A percentile compares a stretch with the other conserved stretches of the same genome.
Evolutionary conservation across 306 rosid species (phyloP).

Genomic region (Glycine soja): DNA sequence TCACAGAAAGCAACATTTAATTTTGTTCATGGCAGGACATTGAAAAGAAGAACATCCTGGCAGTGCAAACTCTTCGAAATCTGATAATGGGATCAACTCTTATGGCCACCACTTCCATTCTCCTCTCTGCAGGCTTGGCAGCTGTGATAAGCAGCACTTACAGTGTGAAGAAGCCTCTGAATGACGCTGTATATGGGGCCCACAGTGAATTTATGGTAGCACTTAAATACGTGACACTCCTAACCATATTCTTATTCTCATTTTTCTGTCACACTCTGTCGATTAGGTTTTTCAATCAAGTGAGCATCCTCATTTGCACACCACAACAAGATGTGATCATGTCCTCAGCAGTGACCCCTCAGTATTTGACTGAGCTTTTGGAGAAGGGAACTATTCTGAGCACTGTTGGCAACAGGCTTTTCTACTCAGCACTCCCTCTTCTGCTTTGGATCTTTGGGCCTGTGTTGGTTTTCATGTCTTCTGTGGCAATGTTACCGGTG

Average conservation of each 20-base stretch:
- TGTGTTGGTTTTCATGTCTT: conserved; percentile 72
- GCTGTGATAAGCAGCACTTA: conserved; percentile 93
- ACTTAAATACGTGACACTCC: conserved; percentile 78
- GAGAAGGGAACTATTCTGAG: conserved; percentile 78
- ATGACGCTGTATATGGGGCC: conserved; percentile 78
- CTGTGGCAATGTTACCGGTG: conserved; percentile 71
- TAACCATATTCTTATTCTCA: conserved; percentile 80
- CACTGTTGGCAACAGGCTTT: conserved; percentile 86
- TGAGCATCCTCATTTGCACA: conserved; percentile 75
- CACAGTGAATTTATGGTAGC: conserved; percentile 91
- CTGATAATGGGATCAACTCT: conserved; percentile 89
- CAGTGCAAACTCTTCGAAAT: conserved; percentile 83
- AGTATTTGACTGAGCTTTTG: conserved; percentile 68
- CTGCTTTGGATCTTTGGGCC: conserved; percentile 96
- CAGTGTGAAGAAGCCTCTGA: conserved; percentile 80
- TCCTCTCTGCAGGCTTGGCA: conserved; percentile 75
- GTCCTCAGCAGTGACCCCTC: conserved; percentile 53
- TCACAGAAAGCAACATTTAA: no score
- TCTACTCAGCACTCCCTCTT: conserved; percentile 78
- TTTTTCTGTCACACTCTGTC: conserved; percentile 87
- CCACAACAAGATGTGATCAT: conserved; percentile 56
- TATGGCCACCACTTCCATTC: conserved; percentile 90
- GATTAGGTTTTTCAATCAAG: conserved; percentile 81
- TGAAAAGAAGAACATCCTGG: conserved; percentile 91
- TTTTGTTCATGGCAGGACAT: conserved; percentile 61